A percentile compares a stretch with the other conserved stretches of the same genome.
Conservation (phyloP, 768 basidiomycete genomes). For the Tylopilus plumbeoviolaceoides region DNA sequence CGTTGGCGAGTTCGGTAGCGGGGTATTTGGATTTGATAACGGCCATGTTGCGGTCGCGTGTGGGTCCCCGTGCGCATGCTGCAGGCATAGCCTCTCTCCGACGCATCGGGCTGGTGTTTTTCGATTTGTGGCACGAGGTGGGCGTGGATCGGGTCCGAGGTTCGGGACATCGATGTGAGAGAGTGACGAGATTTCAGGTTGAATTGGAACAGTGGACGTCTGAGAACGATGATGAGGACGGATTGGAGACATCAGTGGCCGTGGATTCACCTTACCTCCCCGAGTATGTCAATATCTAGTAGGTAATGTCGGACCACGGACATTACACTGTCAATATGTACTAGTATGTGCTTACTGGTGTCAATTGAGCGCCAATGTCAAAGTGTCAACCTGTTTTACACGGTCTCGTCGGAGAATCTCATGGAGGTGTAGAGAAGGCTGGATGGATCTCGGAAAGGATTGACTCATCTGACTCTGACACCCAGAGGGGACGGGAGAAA, state of each 20-base stretch:
- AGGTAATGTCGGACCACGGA: neutral
- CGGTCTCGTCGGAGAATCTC: conserved; percentile 3
- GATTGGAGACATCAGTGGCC: conserved; percentile 6
- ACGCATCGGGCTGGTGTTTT: conserved; percentile 9
- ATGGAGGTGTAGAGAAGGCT: neutral
- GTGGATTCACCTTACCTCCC: conserved; percentile 8
- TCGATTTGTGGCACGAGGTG: conserved; percentile 7
- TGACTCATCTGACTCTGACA: neutral
- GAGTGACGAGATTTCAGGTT: neutral
- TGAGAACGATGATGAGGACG: neutral
- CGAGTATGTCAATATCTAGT: conserved; percentile 6
- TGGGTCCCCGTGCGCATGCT: conserved; percentile 1
- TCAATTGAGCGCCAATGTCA: too few species aligned
- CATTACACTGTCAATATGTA: neutral
- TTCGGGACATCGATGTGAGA: neutral
- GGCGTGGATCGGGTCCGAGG: neutral
- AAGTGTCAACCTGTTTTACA: neutral
- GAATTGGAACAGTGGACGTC: neutral
- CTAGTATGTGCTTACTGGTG: too few species aligned
- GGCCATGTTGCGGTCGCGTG: conserved; percentile 9
- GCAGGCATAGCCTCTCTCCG: conserved; percentile 4
- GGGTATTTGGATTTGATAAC: conserved; percentile 5
- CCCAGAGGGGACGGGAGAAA: neutral
- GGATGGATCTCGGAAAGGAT: neutral
- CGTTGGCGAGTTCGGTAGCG: conserved; percentile 15